phyloP scores from a whole-genome alignment of 208 protist genomes.

The Borovskyia barvae region DNA sequence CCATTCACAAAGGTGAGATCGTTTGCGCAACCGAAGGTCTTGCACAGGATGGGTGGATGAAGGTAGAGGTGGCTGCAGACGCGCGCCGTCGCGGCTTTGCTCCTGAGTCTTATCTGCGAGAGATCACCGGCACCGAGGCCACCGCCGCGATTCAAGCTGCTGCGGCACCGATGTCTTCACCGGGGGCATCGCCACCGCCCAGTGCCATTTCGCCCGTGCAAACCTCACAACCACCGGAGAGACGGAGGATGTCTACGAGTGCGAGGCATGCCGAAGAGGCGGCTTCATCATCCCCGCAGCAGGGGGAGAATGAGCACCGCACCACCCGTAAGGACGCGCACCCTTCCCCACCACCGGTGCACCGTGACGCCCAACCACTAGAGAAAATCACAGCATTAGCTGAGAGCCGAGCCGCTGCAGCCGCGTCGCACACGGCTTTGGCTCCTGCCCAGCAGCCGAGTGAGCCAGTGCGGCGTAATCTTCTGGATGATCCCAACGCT shows the following conservation, averaged over 20 bases:
- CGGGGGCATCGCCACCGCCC: background rate
- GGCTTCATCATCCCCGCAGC: too few species aligned
- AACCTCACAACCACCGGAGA: background rate
- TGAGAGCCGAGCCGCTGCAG: background rate
- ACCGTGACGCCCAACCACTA: too few species aligned
- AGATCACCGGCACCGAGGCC: constrained; percentile 21
- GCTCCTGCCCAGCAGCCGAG: constrained; percentile 20
- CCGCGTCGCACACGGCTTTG: background rate
- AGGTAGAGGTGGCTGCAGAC: constrained; percentile 49
- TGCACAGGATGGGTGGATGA: constrained; percentile 79
- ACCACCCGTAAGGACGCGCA: too few species aligned
- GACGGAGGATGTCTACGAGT: too few species aligned
- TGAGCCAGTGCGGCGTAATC: constrained; percentile 22
- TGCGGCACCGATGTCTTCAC: background rate
- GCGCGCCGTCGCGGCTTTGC: constrained; percentile 65
- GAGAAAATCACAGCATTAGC: too few species aligned
- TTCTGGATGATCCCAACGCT: constrained; percentile 54
- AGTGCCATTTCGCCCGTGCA: background rate
- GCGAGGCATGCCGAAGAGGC: too few species aligned
- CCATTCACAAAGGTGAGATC: constrained; percentile 64
- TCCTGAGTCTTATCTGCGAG: constrained; percentile 68
- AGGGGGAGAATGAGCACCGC: too few species aligned
- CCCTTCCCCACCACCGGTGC: too few species aligned
- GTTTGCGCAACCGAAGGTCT: constrained; percentile 43
- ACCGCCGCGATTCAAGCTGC: background rate